Base-by-base conservation (phyloP, 2,329 filamentous ascomycete species). In the Akanthomyces dipterigenus region DNA sequence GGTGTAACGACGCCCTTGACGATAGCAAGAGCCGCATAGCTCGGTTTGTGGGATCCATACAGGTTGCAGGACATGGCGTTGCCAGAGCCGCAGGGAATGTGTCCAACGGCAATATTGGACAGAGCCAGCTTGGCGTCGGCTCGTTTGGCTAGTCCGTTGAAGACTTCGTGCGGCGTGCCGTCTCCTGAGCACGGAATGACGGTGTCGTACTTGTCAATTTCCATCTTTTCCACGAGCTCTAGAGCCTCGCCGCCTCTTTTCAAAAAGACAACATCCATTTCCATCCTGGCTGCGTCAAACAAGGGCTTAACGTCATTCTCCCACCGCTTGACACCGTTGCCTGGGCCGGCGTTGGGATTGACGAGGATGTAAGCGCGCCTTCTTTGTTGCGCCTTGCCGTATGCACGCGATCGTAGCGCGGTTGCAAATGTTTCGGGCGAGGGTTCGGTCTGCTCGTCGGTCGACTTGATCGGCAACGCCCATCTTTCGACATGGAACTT, bases 1-100 rank as follows among this genome's bases (percentile, higher is more conserved):
- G 91, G 87, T 12, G 88, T 95, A n/a, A 87, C 82, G 16, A 93
- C 76, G 12, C 92, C 93, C 73, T 99, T 99, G 69, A 97, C 84
- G 51, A 97, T 87, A 26, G 86, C 88, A 63, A 98, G 77, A 1
- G 93, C 91, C 0, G 93, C 91, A 50, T 90, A 73, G 63, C 86
- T 89, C 9, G 89, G 83, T 65, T 84, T 86, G 65, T 88, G 83
- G 0, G 92, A 93, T 5, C 93, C 95, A 66, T 91, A 91, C 51
- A 96, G 77, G 72, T 97, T 98, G 77, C 89, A 88, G 64, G 90
- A 90, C 86, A 98, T 89, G 24, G 91, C 95, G 73, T 99, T 99
- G 6, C 95, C 95, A 55, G 90, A 95, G 16, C 95, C 95, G 70
- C 93, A 96, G 1, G 95, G 95, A 40, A 99, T 81, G 70, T 96